Conservation (phyloP, 1,284 basidiomycete species). For the Farysia itapuensis region DNA sequence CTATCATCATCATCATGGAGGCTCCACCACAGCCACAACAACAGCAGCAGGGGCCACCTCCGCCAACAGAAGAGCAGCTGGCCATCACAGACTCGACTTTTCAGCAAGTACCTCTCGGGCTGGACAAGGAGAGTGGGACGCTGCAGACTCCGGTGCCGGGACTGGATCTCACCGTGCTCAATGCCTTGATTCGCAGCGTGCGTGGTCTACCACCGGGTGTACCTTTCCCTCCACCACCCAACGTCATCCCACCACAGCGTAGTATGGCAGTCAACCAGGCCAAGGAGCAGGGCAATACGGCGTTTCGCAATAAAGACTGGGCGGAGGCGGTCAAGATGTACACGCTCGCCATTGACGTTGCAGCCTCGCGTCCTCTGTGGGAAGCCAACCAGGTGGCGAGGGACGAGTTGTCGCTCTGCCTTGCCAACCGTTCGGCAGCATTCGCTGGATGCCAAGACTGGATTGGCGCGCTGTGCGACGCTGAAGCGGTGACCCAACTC, state of each 20-base stretch:
- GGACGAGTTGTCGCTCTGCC: slow-evolving; percentile 82
- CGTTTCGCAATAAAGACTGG: slow-evolving; percentile 63
- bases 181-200: slow-evolving; percentile 55
- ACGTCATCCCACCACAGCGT: slow-evolving; percentile 54
- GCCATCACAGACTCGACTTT: slow-evolving; percentile 49
- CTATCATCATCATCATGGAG: too few relatives aligned
- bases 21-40: slow-evolving; percentile 17
- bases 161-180: slow-evolving; percentile 53
- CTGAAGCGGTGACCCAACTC: slow-evolving; percentile 82
- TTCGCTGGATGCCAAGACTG: slow-evolving; percentile 76
- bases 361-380: slow-evolving; percentile 83
- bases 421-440: slow-evolving; percentile 89
- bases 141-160: slow-evolving; percentile 30
- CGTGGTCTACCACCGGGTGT: slow-evolving; percentile 49
- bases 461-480: slow-evolving; percentile 82
- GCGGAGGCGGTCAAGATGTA: slow-evolving; percentile 79
- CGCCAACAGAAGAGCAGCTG: slow-evolving; percentile 48
- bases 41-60: slow-evolving; percentile 40
- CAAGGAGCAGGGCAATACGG: slow-evolving; percentile 55
- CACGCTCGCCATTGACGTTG: slow-evolving; percentile 78
- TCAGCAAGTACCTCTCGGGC: slow-evolving; percentile 33
- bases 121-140: slow-evolving; percentile 29
- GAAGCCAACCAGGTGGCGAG: slow-evolving; percentile 78
- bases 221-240: slow-evolving; percentile 55
- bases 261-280: slow-evolving; percentile 52